Conservation (phyloP, 768 basidiomycete species). For the Mycena rosella region DNA sequence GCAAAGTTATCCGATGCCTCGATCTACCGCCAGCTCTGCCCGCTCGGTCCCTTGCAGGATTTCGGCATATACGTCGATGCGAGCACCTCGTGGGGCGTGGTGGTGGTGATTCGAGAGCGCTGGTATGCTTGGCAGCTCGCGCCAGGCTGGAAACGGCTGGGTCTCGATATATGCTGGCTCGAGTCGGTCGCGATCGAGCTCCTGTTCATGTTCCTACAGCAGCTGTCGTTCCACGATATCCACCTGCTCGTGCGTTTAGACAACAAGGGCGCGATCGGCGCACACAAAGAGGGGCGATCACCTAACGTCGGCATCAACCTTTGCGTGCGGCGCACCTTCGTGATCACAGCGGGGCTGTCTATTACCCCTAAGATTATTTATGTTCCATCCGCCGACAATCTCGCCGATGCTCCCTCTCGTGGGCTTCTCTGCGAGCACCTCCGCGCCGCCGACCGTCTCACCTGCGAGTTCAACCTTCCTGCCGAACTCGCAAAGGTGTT, state of each 20-base stretch:
- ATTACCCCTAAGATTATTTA: constrained; percentile 4
- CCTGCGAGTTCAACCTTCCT: background rate
- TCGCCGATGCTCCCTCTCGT: constrained; percentile 19
- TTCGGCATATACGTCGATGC: too few species aligned
- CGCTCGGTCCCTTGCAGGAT: background rate
- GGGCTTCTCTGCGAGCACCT: background rate
- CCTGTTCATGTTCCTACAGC: background rate
- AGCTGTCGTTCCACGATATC: background rate
- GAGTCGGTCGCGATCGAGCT: background rate
- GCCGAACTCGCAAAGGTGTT: background rate
- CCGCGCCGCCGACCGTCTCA: background rate
- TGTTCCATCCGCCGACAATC: constrained; percentile 7
- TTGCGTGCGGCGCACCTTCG: background rate
- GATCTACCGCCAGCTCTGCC: background rate
- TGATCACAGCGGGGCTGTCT: background rate
- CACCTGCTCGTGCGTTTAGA: background rate
- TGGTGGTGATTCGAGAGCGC: too few species aligned
- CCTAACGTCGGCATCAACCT: background rate
- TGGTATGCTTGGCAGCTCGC: too few species aligned
- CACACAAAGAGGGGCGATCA: background rate
- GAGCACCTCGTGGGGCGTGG: background rate
- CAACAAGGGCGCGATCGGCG: too few species aligned
- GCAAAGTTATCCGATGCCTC: background rate
- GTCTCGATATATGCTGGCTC: background rate
- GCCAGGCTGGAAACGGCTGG: background rate